Conservation (phyloP, 805 yeast species). For the Dipodascopsis uninucleata region DNA sequence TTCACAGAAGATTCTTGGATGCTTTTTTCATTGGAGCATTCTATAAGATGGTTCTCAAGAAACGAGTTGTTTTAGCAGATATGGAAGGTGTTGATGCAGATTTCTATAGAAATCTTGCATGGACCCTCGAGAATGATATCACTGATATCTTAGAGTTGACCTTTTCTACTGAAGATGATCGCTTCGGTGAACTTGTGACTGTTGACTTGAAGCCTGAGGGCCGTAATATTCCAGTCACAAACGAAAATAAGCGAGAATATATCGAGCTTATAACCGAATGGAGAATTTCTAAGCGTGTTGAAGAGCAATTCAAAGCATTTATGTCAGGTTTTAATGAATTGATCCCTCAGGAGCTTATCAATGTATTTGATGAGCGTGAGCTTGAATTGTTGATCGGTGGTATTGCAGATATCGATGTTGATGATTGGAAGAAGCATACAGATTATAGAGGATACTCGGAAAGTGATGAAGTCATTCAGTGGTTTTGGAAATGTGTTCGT, state of each 20-base stretch:
- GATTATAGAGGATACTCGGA: constrained; percentile 98
- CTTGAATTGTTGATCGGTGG: constrained; percentile 96
- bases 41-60: constrained; percentile 94
- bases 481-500: constrained; percentile 96
- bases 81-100: constrained; percentile 99
- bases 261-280: constrained; percentile 94
- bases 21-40: constrained; percentile 98
- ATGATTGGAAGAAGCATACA: constrained; percentile 98
- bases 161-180: constrained; percentile 80
- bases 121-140: constrained; percentile 95
- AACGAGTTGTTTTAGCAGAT: constrained; percentile 91
- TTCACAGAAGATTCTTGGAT: constrained; percentile 96
- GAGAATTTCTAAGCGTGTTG: constrained; percentile 89
- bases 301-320: constrained; percentile 93
- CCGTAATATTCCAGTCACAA: constrained; percentile 81
- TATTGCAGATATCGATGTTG: constrained; percentile 94
- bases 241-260: constrained; percentile 91
- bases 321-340: constrained; percentile 96
- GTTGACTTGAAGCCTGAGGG: constrained; percentile 91
- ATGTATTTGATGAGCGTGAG: constrained; percentile 97
- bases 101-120: constrained; percentile 86
- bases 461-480: constrained; percentile 90
- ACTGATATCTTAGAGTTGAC: constrained; percentile 83
- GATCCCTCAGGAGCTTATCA: constrained; percentile 93
- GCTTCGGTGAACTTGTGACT: constrained; percentile 87